phyloP scores from a whole-genome alignment of 345 rosid genomes.

The Turnera subulata region DNA sequence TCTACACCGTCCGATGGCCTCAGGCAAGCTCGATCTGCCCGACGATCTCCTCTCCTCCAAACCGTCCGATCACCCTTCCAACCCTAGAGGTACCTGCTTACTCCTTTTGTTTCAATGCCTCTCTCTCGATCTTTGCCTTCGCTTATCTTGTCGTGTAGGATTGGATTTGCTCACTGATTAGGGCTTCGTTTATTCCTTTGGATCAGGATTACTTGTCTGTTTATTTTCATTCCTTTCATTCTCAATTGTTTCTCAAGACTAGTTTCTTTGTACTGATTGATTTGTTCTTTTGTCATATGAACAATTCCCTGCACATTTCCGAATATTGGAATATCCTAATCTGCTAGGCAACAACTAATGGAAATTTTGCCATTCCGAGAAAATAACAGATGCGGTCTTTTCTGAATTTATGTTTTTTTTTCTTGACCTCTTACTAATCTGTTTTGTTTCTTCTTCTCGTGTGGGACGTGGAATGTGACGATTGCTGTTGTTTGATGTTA shows the following conservation, averaged over 20 bases:
- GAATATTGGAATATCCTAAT: neutral
- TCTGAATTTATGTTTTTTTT: no score
- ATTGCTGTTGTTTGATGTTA: no score
- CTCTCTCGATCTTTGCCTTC: neutral
- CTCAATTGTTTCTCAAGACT: no score
- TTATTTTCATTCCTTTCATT: neutral
- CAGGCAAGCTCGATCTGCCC: slow-evolving; percentile 73
- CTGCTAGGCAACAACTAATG: no score
- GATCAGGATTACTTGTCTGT: slow-evolving; percentile 13
- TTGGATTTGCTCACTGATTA: slow-evolving; percentile 4
- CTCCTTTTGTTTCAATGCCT: neutral
- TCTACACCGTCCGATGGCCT: slow-evolving; percentile 48
- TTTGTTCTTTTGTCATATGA: neutral
- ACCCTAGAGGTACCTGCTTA: slow-evolving; percentile 43
- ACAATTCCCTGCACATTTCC: no score
- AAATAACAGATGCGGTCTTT: no score
- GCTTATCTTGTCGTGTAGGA: no score
- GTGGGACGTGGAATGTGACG: no score
- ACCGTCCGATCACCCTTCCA: slow-evolving; percentile 48
- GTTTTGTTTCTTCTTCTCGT: no score
- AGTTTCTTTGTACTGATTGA: no score
- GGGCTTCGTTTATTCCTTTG: slow-evolving; percentile 10
- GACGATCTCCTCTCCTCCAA: slow-evolving; percentile 70
- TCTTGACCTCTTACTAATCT: no score
- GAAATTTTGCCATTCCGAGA: no score